Conservation (phyloP, 345 rosid genomes). For the Acer saccharum region DNA sequence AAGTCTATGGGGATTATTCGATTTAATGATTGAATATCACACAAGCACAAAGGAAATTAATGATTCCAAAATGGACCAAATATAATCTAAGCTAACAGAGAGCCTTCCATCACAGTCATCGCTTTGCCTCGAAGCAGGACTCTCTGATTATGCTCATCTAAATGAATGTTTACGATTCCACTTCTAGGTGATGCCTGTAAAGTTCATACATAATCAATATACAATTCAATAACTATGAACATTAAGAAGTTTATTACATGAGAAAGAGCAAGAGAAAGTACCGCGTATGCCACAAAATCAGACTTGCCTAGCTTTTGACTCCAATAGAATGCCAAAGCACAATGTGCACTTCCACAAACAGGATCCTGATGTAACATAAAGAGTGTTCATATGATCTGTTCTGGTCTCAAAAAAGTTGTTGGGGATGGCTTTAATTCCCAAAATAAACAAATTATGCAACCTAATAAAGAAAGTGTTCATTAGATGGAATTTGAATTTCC, state of each 20-base stretch:
- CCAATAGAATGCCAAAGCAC: slow-evolving; percentile 78
- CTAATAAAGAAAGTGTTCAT: no score
- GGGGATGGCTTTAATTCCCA: not conserved
- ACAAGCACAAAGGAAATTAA: not conserved
- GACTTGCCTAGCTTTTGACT: slow-evolving; percentile 60
- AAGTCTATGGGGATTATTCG: not conserved
- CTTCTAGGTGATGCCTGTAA: not conserved
- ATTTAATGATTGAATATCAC: not conserved
- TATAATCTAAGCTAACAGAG: slow-evolving; percentile 54
- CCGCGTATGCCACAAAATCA: slow-evolving; percentile 61
- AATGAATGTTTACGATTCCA: no score
- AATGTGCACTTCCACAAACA: slow-evolving; percentile 76
- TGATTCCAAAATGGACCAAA: not conserved
- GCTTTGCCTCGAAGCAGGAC: no score
- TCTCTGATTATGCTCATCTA: no score
- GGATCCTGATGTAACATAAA: slow-evolving; percentile 59
- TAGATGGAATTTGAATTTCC: no score
- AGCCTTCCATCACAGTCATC: not conserved
- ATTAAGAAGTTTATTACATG: no score
- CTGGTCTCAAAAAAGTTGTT: not conserved
- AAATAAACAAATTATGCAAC: no score
- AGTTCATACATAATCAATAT: not conserved
- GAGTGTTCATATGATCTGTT: slow-evolving; percentile 3
- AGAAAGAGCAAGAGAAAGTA: slow-evolving; percentile 13
- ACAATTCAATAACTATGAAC: no score